A percentile compares a stretch with the other conserved stretches of the same genome.
phyloP scores from a whole-genome alignment of 2,329 filamentous ascomycete species.

The Chrysoporthe puriensis region DNA sequence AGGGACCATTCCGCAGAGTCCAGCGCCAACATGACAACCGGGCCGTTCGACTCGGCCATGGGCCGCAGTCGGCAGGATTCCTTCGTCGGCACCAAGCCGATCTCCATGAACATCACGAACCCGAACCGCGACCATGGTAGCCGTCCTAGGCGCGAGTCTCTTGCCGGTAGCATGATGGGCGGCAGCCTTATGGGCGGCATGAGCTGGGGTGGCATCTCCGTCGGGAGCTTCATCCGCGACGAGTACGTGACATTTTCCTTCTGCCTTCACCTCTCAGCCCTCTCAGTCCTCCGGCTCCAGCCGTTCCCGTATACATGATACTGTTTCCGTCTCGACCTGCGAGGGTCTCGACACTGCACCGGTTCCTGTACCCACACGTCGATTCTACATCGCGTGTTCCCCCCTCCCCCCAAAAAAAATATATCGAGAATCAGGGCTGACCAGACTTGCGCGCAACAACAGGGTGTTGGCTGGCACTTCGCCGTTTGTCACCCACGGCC shows the following conservation, averaged over 20 bases:
- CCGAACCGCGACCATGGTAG: slow-evolving; percentile 62
- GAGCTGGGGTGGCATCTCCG: slow-evolving; percentile 96
- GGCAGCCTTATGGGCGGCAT: slow-evolving; percentile 77
- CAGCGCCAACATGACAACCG: slow-evolving; percentile 61
- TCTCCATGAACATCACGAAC: slow-evolving; percentile 69
- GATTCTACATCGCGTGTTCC: slow-evolving; percentile 1
- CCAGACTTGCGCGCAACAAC: slow-evolving; percentile 34
- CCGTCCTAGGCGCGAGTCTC: slow-evolving; percentile 62
- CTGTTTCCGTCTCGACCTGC: slow-evolving; percentile 6
- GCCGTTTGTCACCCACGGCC: slow-evolving; percentile 73
- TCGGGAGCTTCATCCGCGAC: slow-evolving; percentile 95
- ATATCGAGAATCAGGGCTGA: slow-evolving; percentile 34
- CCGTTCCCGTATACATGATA: slow-evolving; percentile 5
- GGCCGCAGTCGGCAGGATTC: slow-evolving; percentile 65
- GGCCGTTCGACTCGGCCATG: slow-evolving; percentile 62
- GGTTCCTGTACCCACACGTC: slow-evolving; percentile 13
- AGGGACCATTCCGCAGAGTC: slow-evolving; percentile 38
- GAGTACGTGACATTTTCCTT: slow-evolving; percentile 69
- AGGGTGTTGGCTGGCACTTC: slow-evolving; percentile 98
- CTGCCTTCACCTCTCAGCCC: background rate
- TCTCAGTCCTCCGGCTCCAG: slow-evolving; percentile 18
- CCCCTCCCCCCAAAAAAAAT: background rate
- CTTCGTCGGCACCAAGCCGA: slow-evolving; percentile 67
- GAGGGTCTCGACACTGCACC: slow-evolving; percentile 15
- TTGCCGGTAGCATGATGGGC: slow-evolving; percentile 69